These are phyloP conservation scores for Termitomyces titanicus DNA, from an alignment of 768 basidiomycete species.

Conservation along the genomic window DNA sequence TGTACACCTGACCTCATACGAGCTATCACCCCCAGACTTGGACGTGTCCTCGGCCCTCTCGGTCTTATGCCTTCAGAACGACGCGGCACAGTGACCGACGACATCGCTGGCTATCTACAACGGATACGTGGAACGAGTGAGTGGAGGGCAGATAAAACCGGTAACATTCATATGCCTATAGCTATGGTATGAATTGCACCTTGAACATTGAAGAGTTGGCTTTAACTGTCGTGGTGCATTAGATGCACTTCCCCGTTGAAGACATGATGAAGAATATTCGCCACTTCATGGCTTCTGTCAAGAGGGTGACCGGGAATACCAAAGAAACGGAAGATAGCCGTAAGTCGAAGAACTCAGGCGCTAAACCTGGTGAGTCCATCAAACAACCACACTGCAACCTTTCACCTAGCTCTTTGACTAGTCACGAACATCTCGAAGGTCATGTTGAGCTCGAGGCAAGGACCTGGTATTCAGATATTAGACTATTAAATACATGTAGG, in stretches of 20 bases:
- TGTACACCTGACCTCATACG: conserved; percentile 78
- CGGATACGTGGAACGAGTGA: conserved; percentile 80
- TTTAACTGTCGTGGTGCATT: conserved; percentile 1
- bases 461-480: conserved; percentile 85
- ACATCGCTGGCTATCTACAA: conserved; percentile 77
- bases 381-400: not conserved
- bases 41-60: conserved; percentile 76
- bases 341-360: conserved; percentile 31
- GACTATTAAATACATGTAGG: conserved; percentile 49
- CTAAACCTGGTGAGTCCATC: conserved; percentile 46
- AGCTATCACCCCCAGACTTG: conserved; percentile 76
- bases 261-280: conserved; percentile 79
- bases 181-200: conserved; percentile 52
- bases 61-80: conserved; percentile 96
- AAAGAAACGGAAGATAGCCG: conserved; percentile 48
- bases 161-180: conserved; percentile 80
- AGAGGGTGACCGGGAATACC: conserved; percentile 67
- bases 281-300: conserved; percentile 72
- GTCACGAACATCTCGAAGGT: conserved; percentile 79
- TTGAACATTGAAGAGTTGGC: not conserved
- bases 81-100: conserved; percentile 91
- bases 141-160: conserved; percentile 89
- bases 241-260: conserved; percentile 73
- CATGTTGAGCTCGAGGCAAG: conserved; percentile 79
- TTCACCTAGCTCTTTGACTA: conserved; percentile 23